A percentile compares a stretch with the other conserved stretches of the same genome.
These are phyloP conservation scores for Peterozyma xylosa DNA, from an alignment of 805 yeast species.

Conservation along the genomic window DNA sequence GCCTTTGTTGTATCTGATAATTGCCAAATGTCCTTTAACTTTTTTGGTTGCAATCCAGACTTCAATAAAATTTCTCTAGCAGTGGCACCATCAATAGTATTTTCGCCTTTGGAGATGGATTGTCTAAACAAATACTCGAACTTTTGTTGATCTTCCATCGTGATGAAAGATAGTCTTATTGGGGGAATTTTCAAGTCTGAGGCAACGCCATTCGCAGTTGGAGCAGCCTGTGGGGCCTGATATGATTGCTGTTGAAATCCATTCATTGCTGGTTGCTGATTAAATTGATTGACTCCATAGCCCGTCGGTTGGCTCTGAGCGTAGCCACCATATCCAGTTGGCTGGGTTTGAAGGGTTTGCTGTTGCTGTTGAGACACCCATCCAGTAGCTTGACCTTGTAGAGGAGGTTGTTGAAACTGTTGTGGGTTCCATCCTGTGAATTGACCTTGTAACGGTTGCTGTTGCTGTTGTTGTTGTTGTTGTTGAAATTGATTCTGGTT, in stretches of 20 bases:
- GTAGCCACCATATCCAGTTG: slow-evolving; percentile 30
- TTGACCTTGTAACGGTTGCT: slow-evolving; percentile 23
- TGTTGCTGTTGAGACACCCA: slow-evolving; percentile 20
- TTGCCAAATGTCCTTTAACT: slow-evolving; percentile 84
- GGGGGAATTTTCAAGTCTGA: slow-evolving; percentile 56
- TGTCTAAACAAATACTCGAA: slow-evolving; percentile 80
- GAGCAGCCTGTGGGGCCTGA: slow-evolving; percentile 22
- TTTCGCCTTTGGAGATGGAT: slow-evolving; percentile 67
- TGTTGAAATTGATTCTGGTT: slow-evolving; percentile 19
- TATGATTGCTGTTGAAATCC: slow-evolving; percentile 13
- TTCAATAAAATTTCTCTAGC: slow-evolving; percentile 76
- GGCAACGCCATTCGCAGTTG: slow-evolving; percentile 36
- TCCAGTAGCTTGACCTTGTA: slow-evolving; percentile 9
- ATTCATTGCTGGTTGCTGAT: slow-evolving; percentile 10
- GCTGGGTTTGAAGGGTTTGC: slow-evolving; percentile 26
- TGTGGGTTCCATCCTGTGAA: slow-evolving; percentile 14
- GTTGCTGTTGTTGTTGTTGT: slow-evolving; percentile 20
- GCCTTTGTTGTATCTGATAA: slow-evolving; percentile 83
- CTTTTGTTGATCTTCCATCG: slow-evolving; percentile 78
- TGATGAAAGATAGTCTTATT: slow-evolving; percentile 76
- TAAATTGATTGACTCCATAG: slow-evolving; percentile 13
- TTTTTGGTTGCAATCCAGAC: slow-evolving; percentile 68
- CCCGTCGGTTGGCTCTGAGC: slow-evolving; percentile 20
- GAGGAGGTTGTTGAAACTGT: slow-evolving; percentile 1
- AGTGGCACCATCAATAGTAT: slow-evolving; percentile 57